A percentile compares a stretch with the other conserved stretches of the same genome.
These are phyloP conservation scores for Fusarium tanahbumbuense DNA, from an alignment of 2,329 filamentous ascomycete species.

Conservation along the genomic window DNA sequence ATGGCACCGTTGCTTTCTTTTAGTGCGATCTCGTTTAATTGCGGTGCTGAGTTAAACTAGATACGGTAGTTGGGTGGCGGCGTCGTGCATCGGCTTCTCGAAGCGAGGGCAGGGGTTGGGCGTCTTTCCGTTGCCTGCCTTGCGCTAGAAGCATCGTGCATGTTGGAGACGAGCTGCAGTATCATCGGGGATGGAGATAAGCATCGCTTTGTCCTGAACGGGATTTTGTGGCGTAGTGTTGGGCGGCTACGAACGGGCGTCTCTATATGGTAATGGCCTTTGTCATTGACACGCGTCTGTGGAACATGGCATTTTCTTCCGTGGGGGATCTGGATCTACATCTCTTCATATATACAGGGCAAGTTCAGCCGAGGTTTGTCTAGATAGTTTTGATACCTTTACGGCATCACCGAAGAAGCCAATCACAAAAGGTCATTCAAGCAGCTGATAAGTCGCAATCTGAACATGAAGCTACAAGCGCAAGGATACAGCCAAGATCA, in stretches of 20 bases:
- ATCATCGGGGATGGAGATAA: neutral
- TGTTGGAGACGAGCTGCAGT: neutral
- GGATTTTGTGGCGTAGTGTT: neutral
- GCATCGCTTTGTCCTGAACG: neutral
- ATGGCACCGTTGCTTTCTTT: constrained; percentile 26
- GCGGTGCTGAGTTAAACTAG: neutral
- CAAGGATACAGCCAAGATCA: neutral
- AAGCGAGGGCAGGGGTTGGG: constrained; percentile 4
- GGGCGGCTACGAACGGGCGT: neutral
- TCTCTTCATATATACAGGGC: neutral
- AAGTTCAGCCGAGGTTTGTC: neutral
- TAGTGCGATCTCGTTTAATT: constrained; percentile 16
- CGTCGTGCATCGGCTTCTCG: constrained; percentile 12
- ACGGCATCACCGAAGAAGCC: neutral
- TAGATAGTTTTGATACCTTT: neutral
- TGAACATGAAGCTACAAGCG: neutral
- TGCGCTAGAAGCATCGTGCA: constrained; percentile 19
- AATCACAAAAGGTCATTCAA: neutral
- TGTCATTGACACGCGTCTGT: neutral
- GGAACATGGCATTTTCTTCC: neutral
- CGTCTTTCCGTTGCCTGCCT: neutral
- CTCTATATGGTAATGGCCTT: neutral
- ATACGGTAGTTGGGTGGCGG: constrained; percentile 1
- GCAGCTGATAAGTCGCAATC: neutral
- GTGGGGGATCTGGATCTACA: neutral